A percentile compares a stretch with the other conserved stretches of the same genome.
Evolutionary conservation across 768 basidiomycete species (phyloP).

Genomic region (Termitomyces sp.): DNA sequence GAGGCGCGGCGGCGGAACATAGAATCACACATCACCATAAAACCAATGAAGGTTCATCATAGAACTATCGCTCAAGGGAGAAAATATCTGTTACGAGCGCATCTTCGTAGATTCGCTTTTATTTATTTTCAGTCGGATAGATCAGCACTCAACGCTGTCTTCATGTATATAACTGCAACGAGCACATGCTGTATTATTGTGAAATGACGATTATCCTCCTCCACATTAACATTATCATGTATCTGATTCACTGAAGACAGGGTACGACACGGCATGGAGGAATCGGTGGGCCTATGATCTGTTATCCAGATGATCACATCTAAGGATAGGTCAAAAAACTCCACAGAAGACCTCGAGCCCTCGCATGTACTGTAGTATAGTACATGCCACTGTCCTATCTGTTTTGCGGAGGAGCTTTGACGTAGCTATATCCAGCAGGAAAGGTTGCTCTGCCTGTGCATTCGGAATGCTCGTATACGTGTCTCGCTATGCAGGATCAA

Average conservation of each 20-base stretch:
- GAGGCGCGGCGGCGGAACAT: slow-evolving; percentile 46
- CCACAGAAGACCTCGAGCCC: no score
- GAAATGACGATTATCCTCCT: not conserved
- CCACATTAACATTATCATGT: not conserved
- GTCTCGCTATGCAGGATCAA: no score
- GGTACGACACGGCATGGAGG: no score
- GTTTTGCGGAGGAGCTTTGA: no score
- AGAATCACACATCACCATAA: no score
- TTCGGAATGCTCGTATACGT: no score
- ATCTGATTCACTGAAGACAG: not conserved
- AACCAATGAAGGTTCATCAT: not conserved
- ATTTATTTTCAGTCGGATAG: no score
- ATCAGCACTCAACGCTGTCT: not conserved
- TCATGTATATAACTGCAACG: not conserved
- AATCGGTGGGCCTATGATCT: not conserved
- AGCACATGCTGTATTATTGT: not conserved
- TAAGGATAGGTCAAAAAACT: not conserved
- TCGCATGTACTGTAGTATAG: no score
- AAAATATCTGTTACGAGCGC: not conserved
- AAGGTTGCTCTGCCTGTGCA: no score
- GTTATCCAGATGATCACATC: not conserved
- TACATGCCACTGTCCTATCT: no score
- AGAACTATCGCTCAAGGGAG: not conserved
- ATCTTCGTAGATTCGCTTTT: not conserved
- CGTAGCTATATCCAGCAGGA: no score